Conservation (phyloP, 306 rosid species). For the Gynostemma pentaphyllum region DNA sequence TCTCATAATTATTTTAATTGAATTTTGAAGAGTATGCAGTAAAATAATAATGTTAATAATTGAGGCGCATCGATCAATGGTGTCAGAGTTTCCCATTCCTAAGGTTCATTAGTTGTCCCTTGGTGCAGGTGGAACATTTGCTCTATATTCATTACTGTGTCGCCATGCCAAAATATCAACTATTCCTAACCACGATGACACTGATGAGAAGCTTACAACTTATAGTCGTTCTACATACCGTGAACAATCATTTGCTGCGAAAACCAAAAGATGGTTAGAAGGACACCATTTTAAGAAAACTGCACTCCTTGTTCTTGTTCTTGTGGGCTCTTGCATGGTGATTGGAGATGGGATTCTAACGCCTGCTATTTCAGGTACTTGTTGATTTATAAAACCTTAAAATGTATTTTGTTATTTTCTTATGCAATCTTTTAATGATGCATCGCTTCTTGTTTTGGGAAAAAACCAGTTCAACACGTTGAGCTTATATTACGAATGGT, state of each 20-base stretch:
- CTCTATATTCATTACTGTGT: constrained; percentile 19
- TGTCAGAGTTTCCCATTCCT: neutral
- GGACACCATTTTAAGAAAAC: constrained; percentile 42
- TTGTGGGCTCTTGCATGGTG: constrained; percentile 96
- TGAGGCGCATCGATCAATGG: neutral
- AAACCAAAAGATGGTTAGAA: constrained; percentile 84
- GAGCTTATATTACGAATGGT: neutral
- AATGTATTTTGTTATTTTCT: neutral
- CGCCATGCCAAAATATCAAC: constrained; percentile 19
- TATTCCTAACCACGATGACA: constrained; percentile 18
- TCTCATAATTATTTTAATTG: neutral
- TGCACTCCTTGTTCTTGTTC: constrained; percentile 72
- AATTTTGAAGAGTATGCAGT: no score
- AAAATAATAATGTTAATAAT: no score
- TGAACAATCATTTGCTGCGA: constrained; percentile 75
- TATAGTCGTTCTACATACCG: constrained; percentile 41
- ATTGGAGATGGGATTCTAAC: constrained; percentile 98
- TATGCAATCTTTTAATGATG: neutral
- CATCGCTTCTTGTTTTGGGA: neutral
- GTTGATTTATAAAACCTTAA: neutral
- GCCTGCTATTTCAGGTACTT: constrained; percentile 89
- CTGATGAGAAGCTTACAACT: constrained; percentile 18
- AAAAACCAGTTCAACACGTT: neutral
- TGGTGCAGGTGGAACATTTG: constrained; percentile 76
- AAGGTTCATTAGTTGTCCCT: constrained; percentile 8